These are phyloP conservation scores for Oenanthe sinensis DNA, from an alignment of 129 eudicot genomes.

Conservation along the genomic window DNA sequence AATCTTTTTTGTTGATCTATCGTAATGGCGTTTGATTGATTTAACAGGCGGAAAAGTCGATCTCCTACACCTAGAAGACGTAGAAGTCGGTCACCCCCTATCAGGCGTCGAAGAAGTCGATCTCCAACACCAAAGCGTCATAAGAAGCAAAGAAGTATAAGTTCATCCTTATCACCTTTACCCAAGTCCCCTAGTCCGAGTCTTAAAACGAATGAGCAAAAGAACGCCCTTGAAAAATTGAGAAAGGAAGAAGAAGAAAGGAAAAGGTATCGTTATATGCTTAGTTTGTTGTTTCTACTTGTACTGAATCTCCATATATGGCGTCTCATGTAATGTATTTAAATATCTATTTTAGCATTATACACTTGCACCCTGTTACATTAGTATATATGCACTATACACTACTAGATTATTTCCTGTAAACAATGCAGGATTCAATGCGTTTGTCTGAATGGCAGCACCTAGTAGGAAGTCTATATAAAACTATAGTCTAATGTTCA, in stretches of 20 bases:
- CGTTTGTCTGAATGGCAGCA: background rate
- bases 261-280: constrained; percentile 51
- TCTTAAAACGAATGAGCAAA: constrained; percentile 40
- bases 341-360: background rate
- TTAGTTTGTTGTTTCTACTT: constrained; percentile 6
- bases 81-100: constrained; percentile 70
- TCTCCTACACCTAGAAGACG: constrained; percentile 61
- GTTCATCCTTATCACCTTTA: constrained; percentile 52
- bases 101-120: constrained; percentile 66
- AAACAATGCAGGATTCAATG: background rate
- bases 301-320: background rate
- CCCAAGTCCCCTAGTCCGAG: constrained; percentile 54
- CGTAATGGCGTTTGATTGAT: constrained; percentile 2
- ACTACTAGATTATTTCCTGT: background rate
- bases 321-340: background rate
- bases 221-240: constrained; percentile 52
- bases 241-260: constrained; percentile 85
- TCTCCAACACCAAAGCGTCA: constrained; percentile 73
- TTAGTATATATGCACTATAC: background rate
- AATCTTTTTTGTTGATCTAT: background rate
- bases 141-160: constrained; percentile 61
- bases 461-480: background rate
- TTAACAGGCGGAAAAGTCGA: constrained; percentile 66
- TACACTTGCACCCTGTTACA: background rate
- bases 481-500: background rate